Conservation (phyloP, 2,329 filamentous ascomycete genomes). For the Aureobasidium sp. region DNA sequence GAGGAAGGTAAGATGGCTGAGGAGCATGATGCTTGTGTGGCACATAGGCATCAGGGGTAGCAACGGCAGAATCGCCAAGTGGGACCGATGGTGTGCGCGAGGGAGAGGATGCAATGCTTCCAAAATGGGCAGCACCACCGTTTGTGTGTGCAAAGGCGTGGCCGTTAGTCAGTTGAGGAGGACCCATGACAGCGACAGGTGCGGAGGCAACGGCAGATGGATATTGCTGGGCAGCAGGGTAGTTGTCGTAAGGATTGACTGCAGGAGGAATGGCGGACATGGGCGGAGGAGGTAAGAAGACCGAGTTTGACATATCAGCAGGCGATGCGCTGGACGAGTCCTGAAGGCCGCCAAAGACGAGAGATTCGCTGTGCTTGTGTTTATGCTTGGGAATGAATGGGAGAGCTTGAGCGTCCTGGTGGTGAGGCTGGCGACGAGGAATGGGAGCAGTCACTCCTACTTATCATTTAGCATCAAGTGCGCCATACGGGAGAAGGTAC, state of each 20-base stretch:
- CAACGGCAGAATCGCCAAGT: slow-evolving; percentile 1
- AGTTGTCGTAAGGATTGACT: background rate
- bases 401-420: slow-evolving; percentile 9
- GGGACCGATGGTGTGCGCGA: background rate
- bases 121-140: background rate
- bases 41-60: background rate
- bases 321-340: slow-evolving; percentile 31
- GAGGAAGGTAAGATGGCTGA: slow-evolving; percentile 24
- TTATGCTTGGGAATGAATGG: slow-evolving; percentile 11
- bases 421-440: background rate
- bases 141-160: background rate
- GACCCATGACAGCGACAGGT: background rate
- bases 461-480: background rate
- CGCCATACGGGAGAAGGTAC: background rate
- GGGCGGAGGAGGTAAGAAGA: background rate
- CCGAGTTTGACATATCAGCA: slow-evolving; percentile 8
- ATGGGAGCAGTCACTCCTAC: background rate
- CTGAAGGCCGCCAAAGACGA: slow-evolving; percentile 28
- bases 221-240: background rate
- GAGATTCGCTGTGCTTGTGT: slow-evolving; percentile 7
- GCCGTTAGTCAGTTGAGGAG: background rate
- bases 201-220: background rate
- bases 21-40: slow-evolving; percentile 17
- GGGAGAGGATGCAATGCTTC: background rate
- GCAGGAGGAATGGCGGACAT: background rate